These are phyloP conservation scores for Capillidium heterosporum DNA, from an alignment of 371 early-diverging fungal genomes.

Conservation along the genomic window DNA sequence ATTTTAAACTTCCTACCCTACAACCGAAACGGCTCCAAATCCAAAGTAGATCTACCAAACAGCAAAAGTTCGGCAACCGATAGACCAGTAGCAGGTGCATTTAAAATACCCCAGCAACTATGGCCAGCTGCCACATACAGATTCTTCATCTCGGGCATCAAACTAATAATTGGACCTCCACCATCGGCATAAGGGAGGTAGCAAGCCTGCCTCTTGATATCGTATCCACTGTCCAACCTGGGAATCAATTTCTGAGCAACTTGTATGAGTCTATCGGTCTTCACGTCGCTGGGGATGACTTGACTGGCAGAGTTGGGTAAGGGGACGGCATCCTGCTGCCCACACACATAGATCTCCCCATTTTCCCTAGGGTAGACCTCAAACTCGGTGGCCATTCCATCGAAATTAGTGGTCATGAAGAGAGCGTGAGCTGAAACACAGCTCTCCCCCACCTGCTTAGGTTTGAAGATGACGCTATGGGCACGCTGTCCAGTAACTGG, in stretches of 20 bases:
- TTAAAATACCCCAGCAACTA: slow-evolving; percentile 52
- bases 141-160: slow-evolving; percentile 21
- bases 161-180: slow-evolving; percentile 36
- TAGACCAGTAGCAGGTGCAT: slow-evolving; percentile 43
- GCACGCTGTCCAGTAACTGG: slow-evolving; percentile 20
- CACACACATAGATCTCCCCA: slow-evolving; percentile 49
- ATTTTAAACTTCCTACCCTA: too few relatives aligned
- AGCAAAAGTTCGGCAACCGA: slow-evolving; percentile 39
- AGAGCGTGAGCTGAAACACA: too few relatives aligned
- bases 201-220: slow-evolving; percentile 30
- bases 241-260: slow-evolving; percentile 20
- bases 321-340: slow-evolving; percentile 26
- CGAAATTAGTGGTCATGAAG: slow-evolving; percentile 17
- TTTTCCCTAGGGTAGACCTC: slow-evolving; percentile 37
- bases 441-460: slow-evolving; percentile 15
- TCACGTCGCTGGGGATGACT: slow-evolving; percentile 14
- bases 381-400: slow-evolving; percentile 16
- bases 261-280: slow-evolving; percentile 11
- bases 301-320: slow-evolving; percentile 21
- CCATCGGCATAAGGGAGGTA: slow-evolving; percentile 35
- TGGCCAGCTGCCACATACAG: slow-evolving; percentile 45
- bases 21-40: slow-evolving; percentile 4
- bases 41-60: slow-evolving; percentile 21
- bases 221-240: slow-evolving; percentile 11
- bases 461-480: slow-evolving; percentile 21